Evolutionary conservation across 1,139 yeast species (phyloP).

Genomic region (Magnusiomyces ingens): DNA sequence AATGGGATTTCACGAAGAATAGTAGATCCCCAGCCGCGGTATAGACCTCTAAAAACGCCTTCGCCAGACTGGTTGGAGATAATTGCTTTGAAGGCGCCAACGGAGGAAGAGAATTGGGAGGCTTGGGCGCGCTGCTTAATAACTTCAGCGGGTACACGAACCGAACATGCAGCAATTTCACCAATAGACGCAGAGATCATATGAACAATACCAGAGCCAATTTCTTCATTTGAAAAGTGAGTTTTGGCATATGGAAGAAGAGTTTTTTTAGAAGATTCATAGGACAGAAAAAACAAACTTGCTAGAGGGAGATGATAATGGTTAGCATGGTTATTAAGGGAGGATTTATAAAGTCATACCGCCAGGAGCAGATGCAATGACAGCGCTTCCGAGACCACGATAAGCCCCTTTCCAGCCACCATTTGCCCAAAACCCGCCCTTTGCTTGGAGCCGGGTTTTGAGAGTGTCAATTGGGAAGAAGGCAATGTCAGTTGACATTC

Average conservation of each 20-base stretch:
- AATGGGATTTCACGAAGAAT: conserved; percentile 93
- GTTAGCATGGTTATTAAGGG: background rate
- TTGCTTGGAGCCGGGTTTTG: conserved; percentile 89
- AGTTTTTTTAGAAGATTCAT: conserved; percentile 62
- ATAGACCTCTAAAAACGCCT: conserved; percentile 69
- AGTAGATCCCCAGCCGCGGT: conserved; percentile 90
- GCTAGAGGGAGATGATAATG: conserved; percentile 42
- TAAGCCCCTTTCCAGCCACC: conserved; percentile 93
- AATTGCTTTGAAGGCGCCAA: conserved; percentile 57
- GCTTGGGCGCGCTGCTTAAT: conserved; percentile 94
- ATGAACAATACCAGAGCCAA: conserved; percentile 47
- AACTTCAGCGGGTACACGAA: conserved; percentile 95
- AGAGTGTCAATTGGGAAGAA: conserved; percentile 95
- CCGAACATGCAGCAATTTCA: conserved; percentile 86
- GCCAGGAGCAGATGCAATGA: conserved; percentile 89
- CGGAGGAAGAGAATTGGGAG: conserved; percentile 50
- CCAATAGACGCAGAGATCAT: conserved; percentile 87
- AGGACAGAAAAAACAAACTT: conserved; percentile 79
- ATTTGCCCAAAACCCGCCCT: conserved; percentile 84
- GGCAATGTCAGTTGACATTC: conserved; percentile 87
- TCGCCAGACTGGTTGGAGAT: conserved; percentile 61
- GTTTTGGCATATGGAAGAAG: conserved; percentile 40
- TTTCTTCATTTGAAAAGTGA: conserved; percentile 27
- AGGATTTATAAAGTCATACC: conserved; percentile 19
- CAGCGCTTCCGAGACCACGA: conserved; percentile 86